A percentile compares a stretch with the other conserved stretches of the same genome.
Evolutionary conservation across 768 basidiomycete species (phyloP).

Genomic region (Lentinula sp.): DNA sequence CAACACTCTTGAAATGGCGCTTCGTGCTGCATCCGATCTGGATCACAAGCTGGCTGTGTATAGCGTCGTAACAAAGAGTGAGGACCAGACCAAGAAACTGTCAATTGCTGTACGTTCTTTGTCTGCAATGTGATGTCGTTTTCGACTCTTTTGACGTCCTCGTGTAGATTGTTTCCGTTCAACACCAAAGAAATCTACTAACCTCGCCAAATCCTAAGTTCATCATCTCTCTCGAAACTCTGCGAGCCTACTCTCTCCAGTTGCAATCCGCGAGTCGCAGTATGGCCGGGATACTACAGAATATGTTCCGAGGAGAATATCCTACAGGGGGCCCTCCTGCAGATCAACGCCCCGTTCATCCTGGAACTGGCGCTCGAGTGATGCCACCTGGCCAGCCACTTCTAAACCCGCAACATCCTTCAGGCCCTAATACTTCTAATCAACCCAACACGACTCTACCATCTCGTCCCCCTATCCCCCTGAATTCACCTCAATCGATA

Average conservation of each 20-base stretch:
- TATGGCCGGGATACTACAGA: constrained; percentile 5
- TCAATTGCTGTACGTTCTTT: constrained; percentile 46
- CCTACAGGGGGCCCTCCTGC: constrained; percentile 1
- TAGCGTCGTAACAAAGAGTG: constrained; percentile 37
- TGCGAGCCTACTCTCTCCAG: constrained; percentile 41
- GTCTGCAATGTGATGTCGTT: not conserved
- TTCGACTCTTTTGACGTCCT: constrained; percentile 2
- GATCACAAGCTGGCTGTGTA: constrained; percentile 46
- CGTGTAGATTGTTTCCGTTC: constrained; percentile 17
- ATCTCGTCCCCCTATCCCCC: not conserved
- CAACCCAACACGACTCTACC: not conserved
- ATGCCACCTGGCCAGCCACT: not conserved
- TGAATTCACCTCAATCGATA: constrained; percentile 17
- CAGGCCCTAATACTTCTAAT: constrained; percentile 13
- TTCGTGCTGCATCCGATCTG: constrained; percentile 38
- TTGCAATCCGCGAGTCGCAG: constrained; percentile 20
- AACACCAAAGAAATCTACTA: constrained; percentile 34
- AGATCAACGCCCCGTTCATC: not conserved
- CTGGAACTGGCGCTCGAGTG: not conserved
- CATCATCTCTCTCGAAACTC: constrained; percentile 27
- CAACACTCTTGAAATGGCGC: constrained; percentile 40
- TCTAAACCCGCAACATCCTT: not conserved
- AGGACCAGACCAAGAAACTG: constrained; percentile 41
- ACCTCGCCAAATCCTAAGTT: constrained; percentile 33
- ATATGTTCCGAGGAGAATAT: constrained; percentile 5